A percentile compares a stretch with the other conserved stretches of the same genome.
Conservation (phyloP, 148 eudicot genomes). For the Heliosperma pusillum region DNA sequence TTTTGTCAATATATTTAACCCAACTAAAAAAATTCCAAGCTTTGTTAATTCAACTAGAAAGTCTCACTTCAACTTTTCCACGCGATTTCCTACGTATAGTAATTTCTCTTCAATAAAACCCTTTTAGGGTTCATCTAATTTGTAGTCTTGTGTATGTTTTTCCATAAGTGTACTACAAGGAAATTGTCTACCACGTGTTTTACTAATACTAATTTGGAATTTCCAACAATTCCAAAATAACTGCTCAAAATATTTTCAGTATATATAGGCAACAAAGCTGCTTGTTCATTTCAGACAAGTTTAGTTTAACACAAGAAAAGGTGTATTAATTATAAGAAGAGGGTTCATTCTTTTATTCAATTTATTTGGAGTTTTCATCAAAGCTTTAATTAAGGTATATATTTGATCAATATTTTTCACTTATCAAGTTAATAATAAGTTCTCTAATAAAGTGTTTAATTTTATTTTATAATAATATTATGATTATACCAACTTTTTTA, state of each 20-base stretch:
- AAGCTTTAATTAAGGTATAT: neutral
- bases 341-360: neutral
- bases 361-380: neutral
- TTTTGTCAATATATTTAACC: neutral
- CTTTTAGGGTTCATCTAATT: neutral
- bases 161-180: neutral
- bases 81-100: neutral
- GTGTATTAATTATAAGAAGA: neutral
- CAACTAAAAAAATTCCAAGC: neutral
- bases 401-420: neutral
- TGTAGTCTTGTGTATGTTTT: neutral
- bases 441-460: too few relatives aligned
- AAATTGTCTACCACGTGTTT: neutral
- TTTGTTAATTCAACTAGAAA: neutral
- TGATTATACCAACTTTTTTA: too few relatives aligned
- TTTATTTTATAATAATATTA: neutral
- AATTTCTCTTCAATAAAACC: neutral
- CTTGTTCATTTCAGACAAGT: constrained; percentile 6
- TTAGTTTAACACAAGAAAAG: neutral
- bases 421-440: too few relatives aligned
- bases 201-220: neutral
- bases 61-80: neutral
- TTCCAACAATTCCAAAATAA: neutral
- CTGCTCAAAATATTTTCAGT: neutral
- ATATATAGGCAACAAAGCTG: constrained; percentile 10